Conservation (phyloP, 2,329 filamentous ascomycete genomes). For the Claviceps digitariae region DNA sequence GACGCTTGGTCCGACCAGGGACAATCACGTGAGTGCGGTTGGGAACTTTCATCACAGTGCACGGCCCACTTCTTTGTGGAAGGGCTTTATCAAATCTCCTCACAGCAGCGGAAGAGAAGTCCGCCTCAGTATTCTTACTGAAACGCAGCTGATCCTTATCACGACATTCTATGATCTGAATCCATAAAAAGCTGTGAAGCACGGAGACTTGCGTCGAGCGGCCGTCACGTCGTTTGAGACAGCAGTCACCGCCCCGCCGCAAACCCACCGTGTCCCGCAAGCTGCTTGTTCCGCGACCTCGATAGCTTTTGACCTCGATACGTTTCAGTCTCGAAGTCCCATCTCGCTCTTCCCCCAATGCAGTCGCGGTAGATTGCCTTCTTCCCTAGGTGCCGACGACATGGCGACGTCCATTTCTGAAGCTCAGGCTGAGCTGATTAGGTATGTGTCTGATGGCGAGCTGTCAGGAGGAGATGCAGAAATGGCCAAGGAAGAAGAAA, state of each 20-base stretch:
- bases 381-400: slow-evolving; percentile 10
- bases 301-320: not conserved
- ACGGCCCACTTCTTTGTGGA: slow-evolving; percentile 9
- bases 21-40: slow-evolving; percentile 9
- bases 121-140: not conserved
- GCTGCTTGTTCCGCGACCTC: not conserved
- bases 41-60: not conserved
- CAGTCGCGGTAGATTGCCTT: slow-evolving; percentile 4
- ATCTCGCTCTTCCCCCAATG: slow-evolving; percentile 5
- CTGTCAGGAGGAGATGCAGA: not conserved
- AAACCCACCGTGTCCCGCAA: not conserved
- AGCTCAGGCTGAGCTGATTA: slow-evolving; percentile 45
- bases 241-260: not conserved
- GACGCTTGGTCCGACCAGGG: no score
- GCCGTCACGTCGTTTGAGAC: not conserved
- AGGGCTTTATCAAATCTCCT: slow-evolving; percentile 13
- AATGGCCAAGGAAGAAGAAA: not conserved
- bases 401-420: slow-evolving; percentile 29
- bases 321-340: not conserved
- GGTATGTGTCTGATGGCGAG: slow-evolving; percentile 22
- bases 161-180: slow-evolving; percentile 5
- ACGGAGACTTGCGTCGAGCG: not conserved
- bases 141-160: not conserved
- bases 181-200: slow-evolving; percentile 1
- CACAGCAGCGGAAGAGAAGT: slow-evolving; percentile 3